These are phyloP conservation scores for Solanum megistacrolobum DNA, from an alignment of 257 asterid species.

Conservation along the genomic window DNA sequence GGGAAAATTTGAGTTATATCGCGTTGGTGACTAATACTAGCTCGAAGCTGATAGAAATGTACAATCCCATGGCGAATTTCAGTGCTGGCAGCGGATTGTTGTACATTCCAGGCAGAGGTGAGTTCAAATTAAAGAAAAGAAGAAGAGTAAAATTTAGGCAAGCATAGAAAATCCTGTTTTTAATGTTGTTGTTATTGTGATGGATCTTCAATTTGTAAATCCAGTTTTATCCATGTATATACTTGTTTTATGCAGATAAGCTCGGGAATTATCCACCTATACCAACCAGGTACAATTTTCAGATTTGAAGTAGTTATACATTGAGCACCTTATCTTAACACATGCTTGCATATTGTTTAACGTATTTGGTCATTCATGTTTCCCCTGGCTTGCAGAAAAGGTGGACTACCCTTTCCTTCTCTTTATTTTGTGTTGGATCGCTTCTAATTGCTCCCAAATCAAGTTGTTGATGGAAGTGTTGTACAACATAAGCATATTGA, in stretches of 20 bases:
- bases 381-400: slow-evolving; percentile 51
- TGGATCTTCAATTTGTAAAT: too few relatives aligned
- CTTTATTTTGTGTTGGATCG: neutral
- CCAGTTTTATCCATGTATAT: too few relatives aligned
- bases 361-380: neutral
- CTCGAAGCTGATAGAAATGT: neutral
- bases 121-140: neutral
- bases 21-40: neutral
- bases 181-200: too few relatives aligned
- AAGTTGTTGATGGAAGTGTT: neutral
- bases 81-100: neutral
- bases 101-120: neutral
- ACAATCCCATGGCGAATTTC: neutral
- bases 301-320: neutral
- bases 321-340: neutral
- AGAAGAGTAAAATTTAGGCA: neutral
- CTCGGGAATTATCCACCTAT: neutral
- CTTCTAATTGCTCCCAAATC: neutral
- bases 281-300: neutral
- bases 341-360: neutral
- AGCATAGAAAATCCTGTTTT: too few relatives aligned
- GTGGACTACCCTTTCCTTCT: slow-evolving; percentile 16
- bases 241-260: too few relatives aligned
- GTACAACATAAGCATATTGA: slow-evolving; percentile 5
- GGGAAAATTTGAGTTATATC: neutral